phyloP scores from a whole-genome alignment of 2,329 filamentous ascomycete genomes.

The Lojkania enalia region DNA sequence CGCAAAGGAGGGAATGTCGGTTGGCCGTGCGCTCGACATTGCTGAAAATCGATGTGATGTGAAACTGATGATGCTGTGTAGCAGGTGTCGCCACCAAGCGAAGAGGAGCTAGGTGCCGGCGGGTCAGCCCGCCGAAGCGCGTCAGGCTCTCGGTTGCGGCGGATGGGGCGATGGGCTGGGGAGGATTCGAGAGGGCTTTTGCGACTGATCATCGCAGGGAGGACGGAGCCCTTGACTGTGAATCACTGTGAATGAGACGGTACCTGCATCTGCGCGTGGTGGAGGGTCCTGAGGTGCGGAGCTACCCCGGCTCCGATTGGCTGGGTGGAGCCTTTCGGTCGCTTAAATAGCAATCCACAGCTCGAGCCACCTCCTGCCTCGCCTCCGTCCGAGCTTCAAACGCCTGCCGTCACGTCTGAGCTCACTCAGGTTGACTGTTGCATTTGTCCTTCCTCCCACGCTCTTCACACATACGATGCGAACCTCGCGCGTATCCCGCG shows the following conservation, averaged over 20 bases:
- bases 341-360: too few species aligned
- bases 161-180: too few species aligned
- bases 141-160: too few species aligned
- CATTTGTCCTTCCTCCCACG: conserved; percentile 2
- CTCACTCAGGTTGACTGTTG: conserved; percentile 7
- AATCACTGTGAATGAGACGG: conserved; percentile 13
- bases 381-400: conserved; percentile 11
- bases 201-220: conserved; percentile 21
- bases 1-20: conserved; percentile 70
- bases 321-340: neutral
- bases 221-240: neutral
- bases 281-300: conserved; percentile 1
- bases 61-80: conserved; percentile 14
- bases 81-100: too few species aligned
- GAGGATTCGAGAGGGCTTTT: too few species aligned
- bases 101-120: too few species aligned
- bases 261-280: conserved; percentile 18
- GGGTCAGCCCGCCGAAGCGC: too few species aligned
- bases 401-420: conserved; percentile 12
- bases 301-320: conserved; percentile 12
- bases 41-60: conserved; percentile 8
- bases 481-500: conserved; percentile 44
- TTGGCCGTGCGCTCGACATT: conserved; percentile 30
- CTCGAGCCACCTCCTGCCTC: too few species aligned
- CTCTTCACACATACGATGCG: conserved; percentile 31